A percentile compares a stretch with the other conserved stretches of the same genome.
Evolutionary conservation across 768 basidiomycete genomes (phyloP).

Genomic region (Leccinum disarticulatum): DNA sequence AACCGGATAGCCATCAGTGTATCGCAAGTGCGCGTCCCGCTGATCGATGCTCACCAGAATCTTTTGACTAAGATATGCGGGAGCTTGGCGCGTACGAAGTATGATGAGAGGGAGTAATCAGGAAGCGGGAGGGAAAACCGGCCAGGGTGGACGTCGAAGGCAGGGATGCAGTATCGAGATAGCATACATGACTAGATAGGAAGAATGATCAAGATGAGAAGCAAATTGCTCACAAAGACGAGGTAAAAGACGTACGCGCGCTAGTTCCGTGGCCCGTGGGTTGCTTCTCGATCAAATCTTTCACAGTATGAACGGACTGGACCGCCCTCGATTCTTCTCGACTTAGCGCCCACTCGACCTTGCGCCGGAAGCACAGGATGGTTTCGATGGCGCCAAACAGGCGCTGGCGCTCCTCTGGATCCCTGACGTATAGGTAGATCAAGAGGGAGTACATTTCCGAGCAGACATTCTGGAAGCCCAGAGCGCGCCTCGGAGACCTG

Average conservation of each 20-base stretch:
- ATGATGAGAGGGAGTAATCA: conserved; percentile 90
- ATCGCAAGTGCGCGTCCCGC: conserved; percentile 85
- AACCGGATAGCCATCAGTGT: conserved; percentile 77
- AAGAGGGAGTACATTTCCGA: conserved; percentile 94
- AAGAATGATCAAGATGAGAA: conserved; percentile 45
- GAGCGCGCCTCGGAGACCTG: conserved; percentile 89
- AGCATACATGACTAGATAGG: conserved; percentile 78
- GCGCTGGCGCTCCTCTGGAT: conserved; percentile 64
- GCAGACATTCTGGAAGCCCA: conserved; percentile 79
- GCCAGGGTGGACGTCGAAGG: conserved; percentile 73
- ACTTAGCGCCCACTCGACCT: conserved; percentile 95
- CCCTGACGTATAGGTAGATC: conserved; percentile 91
- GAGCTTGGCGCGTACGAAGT: conserved; percentile 92
- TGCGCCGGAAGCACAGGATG: conserved; percentile 85
- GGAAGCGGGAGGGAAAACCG: conserved; percentile 74
- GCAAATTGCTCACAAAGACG: not conserved
- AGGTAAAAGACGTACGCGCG: conserved; percentile 62
- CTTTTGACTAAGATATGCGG: conserved; percentile 84
- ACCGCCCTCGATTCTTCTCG: too few relatives aligned
- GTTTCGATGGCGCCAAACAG: conserved; percentile 92
- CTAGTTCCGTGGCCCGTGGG: conserved; percentile 67
- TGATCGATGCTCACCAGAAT: conserved; percentile 93
- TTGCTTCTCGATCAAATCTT: too few relatives aligned
- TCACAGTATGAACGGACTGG: too few relatives aligned
- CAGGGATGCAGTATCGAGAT: conserved; percentile 65